phyloP scores from a whole-genome alignment of 2,329 filamentous ascomycete genomes.

The Penicillium sp. region DNA sequence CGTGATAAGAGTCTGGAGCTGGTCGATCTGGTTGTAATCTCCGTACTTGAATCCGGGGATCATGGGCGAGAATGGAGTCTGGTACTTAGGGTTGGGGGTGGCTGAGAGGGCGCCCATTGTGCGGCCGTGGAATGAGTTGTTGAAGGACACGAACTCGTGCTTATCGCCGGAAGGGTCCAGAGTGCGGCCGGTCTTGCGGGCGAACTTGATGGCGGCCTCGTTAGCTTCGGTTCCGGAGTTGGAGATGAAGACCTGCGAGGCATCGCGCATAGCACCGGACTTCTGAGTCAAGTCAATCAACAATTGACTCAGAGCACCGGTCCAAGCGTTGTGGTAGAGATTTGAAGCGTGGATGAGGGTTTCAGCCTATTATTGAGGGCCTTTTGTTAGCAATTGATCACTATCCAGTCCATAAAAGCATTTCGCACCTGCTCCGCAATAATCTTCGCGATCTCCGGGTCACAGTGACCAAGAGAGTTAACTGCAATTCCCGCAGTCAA shows the following conservation, averaged over 20 bases:
- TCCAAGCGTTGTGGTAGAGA: conserved; percentile 96
- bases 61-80: conserved; percentile 93
- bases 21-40: conserved; percentile 76
- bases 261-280: conserved; percentile 79
- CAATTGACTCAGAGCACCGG: conserved; percentile 79
- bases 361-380: conserved; percentile 52
- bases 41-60: conserved; percentile 88
- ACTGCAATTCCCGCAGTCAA: conserved; percentile 96
- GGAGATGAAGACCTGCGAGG: conserved; percentile 81
- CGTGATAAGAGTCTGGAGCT: conserved; percentile 71
- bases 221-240: conserved; percentile 98
- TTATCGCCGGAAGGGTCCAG: conserved; percentile 71
- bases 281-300: conserved; percentile 78
- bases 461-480: conserved; percentile 86
- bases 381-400: conserved; percentile 7
- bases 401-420: neutral
- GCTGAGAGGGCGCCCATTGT: conserved; percentile 96
- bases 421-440: conserved; percentile 69
- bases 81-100: conserved; percentile 97
- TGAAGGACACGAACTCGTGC: conserved; percentile 84
- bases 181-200: conserved; percentile 82
- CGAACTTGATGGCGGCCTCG: conserved; percentile 96
- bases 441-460: conserved; percentile 72
- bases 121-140: conserved; percentile 90
- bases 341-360: conserved; percentile 91